Evolutionary conservation across 176 grass and related monocot species (phyloP).

Genomic region (Eleusine indica): DNA sequence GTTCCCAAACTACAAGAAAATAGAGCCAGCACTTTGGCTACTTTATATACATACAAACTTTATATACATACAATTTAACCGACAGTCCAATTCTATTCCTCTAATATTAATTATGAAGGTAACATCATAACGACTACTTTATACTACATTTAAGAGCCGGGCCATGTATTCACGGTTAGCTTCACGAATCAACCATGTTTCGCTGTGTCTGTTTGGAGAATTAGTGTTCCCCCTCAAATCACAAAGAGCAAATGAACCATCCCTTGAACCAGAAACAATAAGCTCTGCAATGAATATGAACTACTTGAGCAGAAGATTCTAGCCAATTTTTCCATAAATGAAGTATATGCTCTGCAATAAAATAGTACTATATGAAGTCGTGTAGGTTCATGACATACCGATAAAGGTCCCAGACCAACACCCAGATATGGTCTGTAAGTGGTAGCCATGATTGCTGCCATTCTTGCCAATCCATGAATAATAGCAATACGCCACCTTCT

Average conservation of each 20-base stretch:
- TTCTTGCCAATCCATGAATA: constrained; percentile 97
- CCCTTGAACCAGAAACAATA: constrained; percentile 88
- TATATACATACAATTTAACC: no score
- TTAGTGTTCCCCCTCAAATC: constrained; percentile 77
- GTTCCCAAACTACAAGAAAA: no score
- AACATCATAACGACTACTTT: no score
- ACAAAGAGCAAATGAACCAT: constrained; percentile 94
- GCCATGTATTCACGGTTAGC: no score
- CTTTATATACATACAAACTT: no score
- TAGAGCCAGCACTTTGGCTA: no score
- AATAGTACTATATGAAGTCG: neutral
- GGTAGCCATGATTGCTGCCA: constrained; percentile 97
- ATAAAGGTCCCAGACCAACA: constrained; percentile 80
- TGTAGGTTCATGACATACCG: constrained; percentile 60
- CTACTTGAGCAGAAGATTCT: neutral
- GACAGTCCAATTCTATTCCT: no score
- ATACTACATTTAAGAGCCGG: no score
- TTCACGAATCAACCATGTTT: constrained; percentile 12
- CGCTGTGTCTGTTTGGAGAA: constrained; percentile 52
- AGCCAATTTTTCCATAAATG: neutral
- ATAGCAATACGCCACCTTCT: constrained; percentile 88
- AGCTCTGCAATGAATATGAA: constrained; percentile 62
- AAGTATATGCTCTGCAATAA: no score
- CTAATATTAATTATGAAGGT: no score
- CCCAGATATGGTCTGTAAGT: constrained; percentile 96